Evolutionary conservation across 352 stramenopile genomes (phyloP).

Genomic region (Paralagenidium karlingii): DNA sequence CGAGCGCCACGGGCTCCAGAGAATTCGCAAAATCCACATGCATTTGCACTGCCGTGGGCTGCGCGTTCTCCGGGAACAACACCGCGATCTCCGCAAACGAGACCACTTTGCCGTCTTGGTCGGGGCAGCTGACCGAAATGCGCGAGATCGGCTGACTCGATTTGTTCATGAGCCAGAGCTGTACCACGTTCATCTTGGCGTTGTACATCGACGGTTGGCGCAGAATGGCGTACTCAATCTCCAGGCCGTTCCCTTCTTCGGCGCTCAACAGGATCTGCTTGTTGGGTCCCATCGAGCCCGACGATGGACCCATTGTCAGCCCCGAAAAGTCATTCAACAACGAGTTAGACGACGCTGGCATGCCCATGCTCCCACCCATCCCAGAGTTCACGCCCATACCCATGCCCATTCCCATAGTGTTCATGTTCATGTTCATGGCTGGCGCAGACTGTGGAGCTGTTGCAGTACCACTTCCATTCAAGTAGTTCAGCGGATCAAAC

Average conservation of each 20-base stretch:
- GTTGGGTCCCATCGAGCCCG: slow-evolving; percentile 10
- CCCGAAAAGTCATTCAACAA: slow-evolving; percentile 50
- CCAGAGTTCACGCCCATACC: too few relatives aligned
- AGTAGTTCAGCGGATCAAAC: slow-evolving; percentile 29
- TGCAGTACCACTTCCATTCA: background rate
- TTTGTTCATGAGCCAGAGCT: slow-evolving; percentile 60
- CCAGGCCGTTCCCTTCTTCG: slow-evolving; percentile 32
- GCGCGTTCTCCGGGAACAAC: slow-evolving; percentile 60
- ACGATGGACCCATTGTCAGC: slow-evolving; percentile 28
- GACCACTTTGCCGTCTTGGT: slow-evolving; percentile 25
- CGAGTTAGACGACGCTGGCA: background rate
- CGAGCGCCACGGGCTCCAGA: slow-evolving; percentile 49
- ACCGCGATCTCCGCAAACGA: slow-evolving; percentile 75
- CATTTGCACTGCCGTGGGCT: slow-evolving; percentile 64
- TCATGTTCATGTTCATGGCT: too few relatives aligned
- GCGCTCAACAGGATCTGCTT: slow-evolving; percentile 40
- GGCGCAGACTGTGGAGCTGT: background rate
- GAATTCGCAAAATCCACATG: slow-evolving; percentile 72
- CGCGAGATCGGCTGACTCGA: slow-evolving; percentile 41
- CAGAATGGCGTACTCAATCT: slow-evolving; percentile 56
- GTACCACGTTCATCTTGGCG: slow-evolving; percentile 52
- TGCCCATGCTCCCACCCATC: too few relatives aligned
- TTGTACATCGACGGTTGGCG: slow-evolving; percentile 45
- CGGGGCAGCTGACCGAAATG: slow-evolving; percentile 14
- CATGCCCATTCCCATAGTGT: too few relatives aligned